phyloP scores from a whole-genome alignment of 2,329 filamentous ascomycete species.

The Blastomyces silverae region DNA sequence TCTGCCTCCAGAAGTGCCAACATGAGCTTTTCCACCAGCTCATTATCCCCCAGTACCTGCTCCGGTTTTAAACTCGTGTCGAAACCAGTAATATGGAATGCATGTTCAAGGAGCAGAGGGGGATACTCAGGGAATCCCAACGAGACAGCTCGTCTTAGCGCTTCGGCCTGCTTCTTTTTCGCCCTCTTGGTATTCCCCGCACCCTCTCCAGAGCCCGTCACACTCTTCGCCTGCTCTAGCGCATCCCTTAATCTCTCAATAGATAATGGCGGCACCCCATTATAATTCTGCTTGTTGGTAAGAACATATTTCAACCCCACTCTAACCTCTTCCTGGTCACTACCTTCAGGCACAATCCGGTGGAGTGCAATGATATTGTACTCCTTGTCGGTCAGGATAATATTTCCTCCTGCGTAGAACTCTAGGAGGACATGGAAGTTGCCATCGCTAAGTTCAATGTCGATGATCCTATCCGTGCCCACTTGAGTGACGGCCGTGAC shows the following conservation, averaged over 20 bases:
- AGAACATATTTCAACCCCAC: constrained; percentile 72
- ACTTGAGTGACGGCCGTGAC: constrained; percentile 77
- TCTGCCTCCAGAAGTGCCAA: constrained; percentile 63
- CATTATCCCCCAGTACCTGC: constrained; percentile 61
- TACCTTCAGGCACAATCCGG: constrained; percentile 70
- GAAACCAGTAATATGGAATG: constrained; percentile 62
- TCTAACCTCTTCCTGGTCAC: constrained; percentile 75
- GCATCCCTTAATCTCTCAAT: constrained; percentile 63
- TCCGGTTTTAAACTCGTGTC: constrained; percentile 61
- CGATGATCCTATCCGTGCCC: constrained; percentile 87
- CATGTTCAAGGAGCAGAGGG: constrained; percentile 80
- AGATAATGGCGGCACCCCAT: constrained; percentile 66
- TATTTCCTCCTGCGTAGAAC: constrained; percentile 93
- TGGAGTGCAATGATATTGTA: constrained; percentile 74
- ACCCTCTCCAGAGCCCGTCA: constrained; percentile 27
- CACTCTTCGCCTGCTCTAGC: constrained; percentile 55
- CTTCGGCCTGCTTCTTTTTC: constrained; percentile 66
- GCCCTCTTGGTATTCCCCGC: constrained; percentile 54
- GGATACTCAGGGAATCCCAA: constrained; percentile 82
- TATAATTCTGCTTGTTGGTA: constrained; percentile 75
- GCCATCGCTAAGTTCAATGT: constrained; percentile 88
- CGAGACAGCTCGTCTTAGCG: constrained; percentile 71
- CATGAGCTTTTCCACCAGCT: constrained; percentile 60
- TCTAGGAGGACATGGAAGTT: constrained; percentile 81
- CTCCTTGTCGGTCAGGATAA: constrained; percentile 81